phyloP scores from a whole-genome alignment of 2,329 filamentous ascomycete species.

The Colletotrichum liriopes region DNA sequence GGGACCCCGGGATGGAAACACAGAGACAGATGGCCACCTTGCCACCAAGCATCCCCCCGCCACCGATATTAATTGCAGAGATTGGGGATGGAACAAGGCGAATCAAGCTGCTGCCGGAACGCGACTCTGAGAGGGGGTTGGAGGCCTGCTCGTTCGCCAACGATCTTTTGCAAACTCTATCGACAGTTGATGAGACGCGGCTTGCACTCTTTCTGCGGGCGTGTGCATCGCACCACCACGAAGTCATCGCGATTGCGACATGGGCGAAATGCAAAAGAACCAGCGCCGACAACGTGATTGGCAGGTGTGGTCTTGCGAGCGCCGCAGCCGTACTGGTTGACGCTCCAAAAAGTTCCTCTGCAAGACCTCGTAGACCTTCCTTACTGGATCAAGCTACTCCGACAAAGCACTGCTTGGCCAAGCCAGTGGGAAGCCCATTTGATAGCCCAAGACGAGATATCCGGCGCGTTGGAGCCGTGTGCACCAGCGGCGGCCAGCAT shows the following conservation, averaged over 20 bases:
- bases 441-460: neutral
- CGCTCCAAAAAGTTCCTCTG: conserved; percentile 22
- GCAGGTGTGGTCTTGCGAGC: neutral
- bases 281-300: conserved; percentile 16
- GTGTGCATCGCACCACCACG: conserved; percentile 25
- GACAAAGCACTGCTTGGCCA: conserved; percentile 6
- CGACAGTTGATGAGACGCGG: neutral
- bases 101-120: neutral
- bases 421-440: neutral
- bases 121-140: neutral
- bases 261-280: neutral
- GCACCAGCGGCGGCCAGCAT: too few relatives aligned
- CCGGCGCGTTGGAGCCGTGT: conserved; percentile 1
- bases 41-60: conserved; percentile 30
- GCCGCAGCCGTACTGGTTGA: conserved; percentile 8
- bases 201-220: conserved; percentile 17
- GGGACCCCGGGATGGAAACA: conserved; percentile 7
- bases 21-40: conserved; percentile 9
- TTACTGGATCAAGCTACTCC: conserved; percentile 23
- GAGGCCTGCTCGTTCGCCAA: neutral
- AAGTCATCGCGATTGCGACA: conserved; percentile 27
- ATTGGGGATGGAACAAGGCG: neutral
- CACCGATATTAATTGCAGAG: conserved; percentile 7
- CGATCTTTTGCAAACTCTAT: neutral
- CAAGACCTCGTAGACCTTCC: conserved; percentile 9